Evolutionary conservation across 805 yeast genomes (phyloP), one percentile per base, ranked within the genome.

Genomic region (Schwanniomyces yamadae): DNA sequence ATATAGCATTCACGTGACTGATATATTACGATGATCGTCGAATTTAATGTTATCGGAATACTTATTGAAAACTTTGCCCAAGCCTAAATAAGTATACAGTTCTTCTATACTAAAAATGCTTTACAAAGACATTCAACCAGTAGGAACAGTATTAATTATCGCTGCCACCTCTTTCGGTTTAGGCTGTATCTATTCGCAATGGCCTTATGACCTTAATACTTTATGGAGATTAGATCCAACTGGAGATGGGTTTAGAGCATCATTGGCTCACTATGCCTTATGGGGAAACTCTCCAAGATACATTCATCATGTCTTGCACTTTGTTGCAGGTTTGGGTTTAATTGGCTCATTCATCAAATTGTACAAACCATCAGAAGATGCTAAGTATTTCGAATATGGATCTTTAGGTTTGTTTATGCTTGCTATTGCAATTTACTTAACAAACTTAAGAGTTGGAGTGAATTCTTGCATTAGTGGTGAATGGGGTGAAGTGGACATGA

Each of bases 401-500:
- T 71, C 95, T 8, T 68, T 90, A 48, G 79, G 78, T n/a, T 73
- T 86, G 39, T 76, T 75, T 56, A 82, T 89, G 59, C 66, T 81
- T 23, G 84, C 84, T 13, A 63, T 84, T 29, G 79, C 91, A 50
- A 76, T 91, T 50, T 93, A 89, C 61, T 67, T 91, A 52, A 84
- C 96, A 44, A 93, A 93, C 66, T 70, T 91, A 48, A 76, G 87
- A 54, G 78, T 84, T 35, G 98, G 98, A 36, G 69, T 82, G 25
- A 74, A 75, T 48, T 77, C 90, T 38, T 77, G 87, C 36, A 49
- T 78, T 18, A 61, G 74, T 39, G 90, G 89, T 28, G 70, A 78
- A 41, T 91, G 98, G 98, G 98, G 96, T 47, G 98, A 91, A 34
- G 95, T 93, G 33, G 86, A 85, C 52, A 79, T 76, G 57, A 71